Evolutionary conservation across 2,329 filamentous ascomycete species (phyloP).

Genomic region (Celoporthe dispersa): DNA sequence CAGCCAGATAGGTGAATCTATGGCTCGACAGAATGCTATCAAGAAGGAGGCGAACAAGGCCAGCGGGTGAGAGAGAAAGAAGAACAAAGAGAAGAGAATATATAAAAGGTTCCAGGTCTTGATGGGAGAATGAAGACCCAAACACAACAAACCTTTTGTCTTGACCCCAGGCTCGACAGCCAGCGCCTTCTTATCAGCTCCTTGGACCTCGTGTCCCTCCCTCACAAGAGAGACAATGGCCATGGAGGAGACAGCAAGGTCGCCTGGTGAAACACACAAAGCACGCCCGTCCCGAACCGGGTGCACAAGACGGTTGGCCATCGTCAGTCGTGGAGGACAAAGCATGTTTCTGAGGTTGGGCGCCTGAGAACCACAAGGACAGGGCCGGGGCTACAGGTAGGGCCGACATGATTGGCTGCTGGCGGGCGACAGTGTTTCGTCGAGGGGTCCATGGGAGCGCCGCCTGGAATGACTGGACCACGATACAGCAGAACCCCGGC

Average conservation of each 20-base stretch:
- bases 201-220: background rate
- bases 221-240: background rate
- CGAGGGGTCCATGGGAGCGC: background rate
- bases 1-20: background rate
- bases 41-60: background rate
- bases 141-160: too few species aligned
- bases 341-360: constrained; percentile 3
- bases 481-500: too few species aligned
- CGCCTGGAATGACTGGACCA: background rate
- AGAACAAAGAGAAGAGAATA: background rate
- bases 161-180: background rate
- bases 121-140: background rate
- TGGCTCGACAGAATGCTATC: background rate
- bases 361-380: constrained; percentile 3
- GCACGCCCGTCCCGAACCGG: background rate
- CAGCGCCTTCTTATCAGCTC: background rate
- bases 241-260: background rate
- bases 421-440: background rate
- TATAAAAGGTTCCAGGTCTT: too few species aligned
- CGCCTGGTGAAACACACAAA: constrained; percentile 11
- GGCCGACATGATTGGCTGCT: constrained; percentile 1
- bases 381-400: background rate
- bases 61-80: background rate
- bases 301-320: background rate
- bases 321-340: background rate